phyloP scores from a whole-genome alignment of 148 eudicot species.

The Drosera capensis region DNA sequence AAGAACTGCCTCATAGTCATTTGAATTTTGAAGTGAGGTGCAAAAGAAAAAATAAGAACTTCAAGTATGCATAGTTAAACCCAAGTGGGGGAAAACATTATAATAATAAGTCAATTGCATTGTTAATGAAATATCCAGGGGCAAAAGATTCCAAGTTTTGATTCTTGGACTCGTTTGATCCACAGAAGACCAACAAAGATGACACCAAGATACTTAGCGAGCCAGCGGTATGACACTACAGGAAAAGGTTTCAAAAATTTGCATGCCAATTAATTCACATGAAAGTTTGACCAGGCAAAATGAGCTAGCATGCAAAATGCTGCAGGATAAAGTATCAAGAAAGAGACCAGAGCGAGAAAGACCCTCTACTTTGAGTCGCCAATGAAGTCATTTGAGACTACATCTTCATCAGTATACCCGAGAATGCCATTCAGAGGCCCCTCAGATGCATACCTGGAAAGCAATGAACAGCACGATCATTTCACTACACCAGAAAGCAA shows the following conservation, averaged over 20 bases:
- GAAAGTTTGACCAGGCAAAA: background rate
- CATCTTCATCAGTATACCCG: conserved; percentile 95
- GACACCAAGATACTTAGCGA: too few species aligned
- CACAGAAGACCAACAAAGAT: too few species aligned
- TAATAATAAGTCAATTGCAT: too few species aligned
- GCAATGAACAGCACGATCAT: background rate
- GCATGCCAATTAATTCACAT: background rate
- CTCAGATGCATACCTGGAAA: conserved; percentile 60
- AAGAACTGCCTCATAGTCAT: too few species aligned
- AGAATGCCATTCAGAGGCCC: conserved; percentile 87
- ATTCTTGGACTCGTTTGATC: background rate
- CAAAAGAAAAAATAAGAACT: too few species aligned
- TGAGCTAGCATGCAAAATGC: background rate
- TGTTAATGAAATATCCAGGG: background rate
- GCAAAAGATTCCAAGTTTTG: too few species aligned
- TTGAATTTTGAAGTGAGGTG: too few species aligned
- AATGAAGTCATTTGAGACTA: conserved; percentile 90
- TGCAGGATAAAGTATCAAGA: background rate
- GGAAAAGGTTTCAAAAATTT: background rate
- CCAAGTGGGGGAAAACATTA: too few species aligned
- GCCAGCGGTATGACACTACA: background rate
- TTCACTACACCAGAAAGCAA: too few species aligned
- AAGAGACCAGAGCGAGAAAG: background rate
- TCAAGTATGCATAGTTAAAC: too few species aligned
- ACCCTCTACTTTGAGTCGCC: conserved; percentile 70